Conservation (phyloP, 2,329 filamentous ascomycete species). For the Claviceps sorghi region DNA sequence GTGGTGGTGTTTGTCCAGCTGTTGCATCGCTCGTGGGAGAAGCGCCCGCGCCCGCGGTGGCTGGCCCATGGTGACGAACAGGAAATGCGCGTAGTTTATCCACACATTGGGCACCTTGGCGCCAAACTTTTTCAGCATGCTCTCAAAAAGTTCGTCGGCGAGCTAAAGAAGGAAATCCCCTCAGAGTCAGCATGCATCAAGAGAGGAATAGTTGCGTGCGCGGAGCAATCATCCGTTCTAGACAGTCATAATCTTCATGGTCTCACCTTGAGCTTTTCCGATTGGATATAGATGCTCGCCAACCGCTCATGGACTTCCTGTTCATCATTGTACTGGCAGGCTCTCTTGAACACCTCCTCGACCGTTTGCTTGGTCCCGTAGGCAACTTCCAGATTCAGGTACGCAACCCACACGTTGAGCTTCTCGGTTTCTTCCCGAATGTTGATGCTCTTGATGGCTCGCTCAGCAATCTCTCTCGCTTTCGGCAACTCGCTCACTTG, state of each 20-base stretch:
- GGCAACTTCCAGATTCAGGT: constrained; percentile 84
- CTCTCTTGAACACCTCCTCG: constrained; percentile 77
- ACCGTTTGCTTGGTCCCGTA: constrained; percentile 74
- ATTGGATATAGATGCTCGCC: constrained; percentile 89
- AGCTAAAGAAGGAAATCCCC: constrained; percentile 46
- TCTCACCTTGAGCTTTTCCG: constrained; percentile 60
- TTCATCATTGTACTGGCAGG: constrained; percentile 85
- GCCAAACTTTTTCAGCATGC: constrained; percentile 78
- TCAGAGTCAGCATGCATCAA: background rate
- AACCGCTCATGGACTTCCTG: constrained; percentile 81
- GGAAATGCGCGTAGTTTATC: constrained; percentile 89
- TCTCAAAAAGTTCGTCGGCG: constrained; percentile 77
- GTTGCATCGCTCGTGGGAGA: constrained; percentile 71
- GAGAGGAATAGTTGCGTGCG: background rate
- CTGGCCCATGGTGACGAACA: constrained; percentile 58
- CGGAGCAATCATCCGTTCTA: constrained; percentile 19
- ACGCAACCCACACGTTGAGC: constrained; percentile 86
- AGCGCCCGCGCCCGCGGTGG: constrained; percentile 65
- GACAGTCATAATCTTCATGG: too few species aligned
- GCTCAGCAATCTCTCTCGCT: constrained; percentile 77
- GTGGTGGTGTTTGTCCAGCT: constrained; percentile 52
- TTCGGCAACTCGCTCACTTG: constrained; percentile 79
- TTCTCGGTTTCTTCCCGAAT: constrained; percentile 86
- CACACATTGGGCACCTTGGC: constrained; percentile 67
- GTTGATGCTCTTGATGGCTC: constrained; percentile 80